Percentiles rank a stretch among this genome's conserved stretches.
Evolutionary conservation across 1,284 basidiomycete genomes (phyloP).

Genomic region (Malassezia pachydermatis): DNA sequence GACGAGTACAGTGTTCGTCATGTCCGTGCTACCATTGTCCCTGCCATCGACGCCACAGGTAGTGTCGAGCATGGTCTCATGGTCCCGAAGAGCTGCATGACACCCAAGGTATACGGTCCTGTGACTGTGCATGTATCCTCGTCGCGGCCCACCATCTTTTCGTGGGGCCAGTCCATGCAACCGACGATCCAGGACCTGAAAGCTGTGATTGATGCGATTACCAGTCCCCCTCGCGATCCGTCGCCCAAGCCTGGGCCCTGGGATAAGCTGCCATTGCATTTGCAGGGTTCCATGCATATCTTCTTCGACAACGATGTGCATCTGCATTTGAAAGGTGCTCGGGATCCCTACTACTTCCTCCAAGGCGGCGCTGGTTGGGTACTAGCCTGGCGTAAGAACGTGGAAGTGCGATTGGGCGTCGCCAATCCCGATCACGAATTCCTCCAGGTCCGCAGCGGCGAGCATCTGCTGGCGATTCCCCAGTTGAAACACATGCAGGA

Average conservation of each 20-base stretch:
- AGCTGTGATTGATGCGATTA: constrained; percentile 70
- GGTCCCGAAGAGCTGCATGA: constrained; percentile 87
- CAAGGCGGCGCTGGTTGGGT: constrained; percentile 81
- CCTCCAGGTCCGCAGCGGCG: constrained; percentile 71
- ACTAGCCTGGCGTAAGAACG: constrained; percentile 70
- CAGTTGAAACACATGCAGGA: constrained; percentile 52
- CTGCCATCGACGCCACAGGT: constrained; percentile 41
- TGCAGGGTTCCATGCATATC: constrained; percentile 71
- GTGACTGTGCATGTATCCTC: constrained; percentile 58
- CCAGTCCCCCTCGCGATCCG: constrained; percentile 70
- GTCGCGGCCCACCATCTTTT: constrained; percentile 62
- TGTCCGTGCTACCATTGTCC: constrained; percentile 38
- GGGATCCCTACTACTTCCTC: constrained; percentile 67
- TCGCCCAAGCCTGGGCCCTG: constrained; percentile 83
- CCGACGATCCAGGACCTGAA: constrained; percentile 79
- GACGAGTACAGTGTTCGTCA: constrained; percentile 53
- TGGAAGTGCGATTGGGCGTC: constrained; percentile 64
- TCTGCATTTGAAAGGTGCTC: constrained; percentile 59
- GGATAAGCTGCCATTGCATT: constrained; percentile 62
- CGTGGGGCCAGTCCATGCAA: constrained; percentile 82
- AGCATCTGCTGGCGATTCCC: constrained; percentile 48
- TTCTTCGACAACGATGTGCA: constrained; percentile 64
- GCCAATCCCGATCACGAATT: constrained; percentile 67
- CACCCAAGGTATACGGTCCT: constrained; percentile 80
- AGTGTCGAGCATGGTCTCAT: constrained; percentile 59